Percentiles rank a stretch among this genome's conserved stretches.
phyloP scores from a whole-genome alignment of 2,329 filamentous ascomycete species.

The Emmonsiellopsis sp. region DNA sequence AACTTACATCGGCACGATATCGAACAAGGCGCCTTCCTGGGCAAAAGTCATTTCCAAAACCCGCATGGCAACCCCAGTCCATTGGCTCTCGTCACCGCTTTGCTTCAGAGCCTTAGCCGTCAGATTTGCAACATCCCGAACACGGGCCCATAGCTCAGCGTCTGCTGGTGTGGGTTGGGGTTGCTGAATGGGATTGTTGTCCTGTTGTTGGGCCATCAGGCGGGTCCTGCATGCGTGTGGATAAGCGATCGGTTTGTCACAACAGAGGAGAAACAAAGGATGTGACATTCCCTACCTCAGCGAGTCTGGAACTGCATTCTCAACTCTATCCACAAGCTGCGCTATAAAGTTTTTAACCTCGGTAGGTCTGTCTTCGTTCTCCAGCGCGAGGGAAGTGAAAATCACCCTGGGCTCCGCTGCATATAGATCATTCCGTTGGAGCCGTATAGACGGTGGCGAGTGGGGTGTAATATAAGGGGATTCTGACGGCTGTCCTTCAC shows the following conservation, averaged over 20 bases:
- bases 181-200: neutral
- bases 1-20: neutral
- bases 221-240: neutral
- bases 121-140: neutral
- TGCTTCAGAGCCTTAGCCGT: neutral
- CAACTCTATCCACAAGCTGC: neutral
- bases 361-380: neutral
- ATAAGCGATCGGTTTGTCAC: neutral
- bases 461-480: neutral
- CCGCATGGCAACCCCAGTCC: neutral
- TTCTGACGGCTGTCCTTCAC: neutral
- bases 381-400: neutral
- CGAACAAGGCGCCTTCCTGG: neutral
- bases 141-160: neutral
- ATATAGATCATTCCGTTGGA: neutral
- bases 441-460: neutral
- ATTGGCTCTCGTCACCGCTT: neutral
- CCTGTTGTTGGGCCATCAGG: neutral
- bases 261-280: neutral
- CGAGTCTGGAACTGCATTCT: neutral
- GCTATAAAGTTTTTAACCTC: neutral
- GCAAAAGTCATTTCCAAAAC: neutral
- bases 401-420: neutral
- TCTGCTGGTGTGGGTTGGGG: neutral
- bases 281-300: neutral